These are phyloP conservation scores for Holtermannia corniformis DNA, from an alignment of 768 basidiomycete species.

Conservation along the genomic window DNA sequence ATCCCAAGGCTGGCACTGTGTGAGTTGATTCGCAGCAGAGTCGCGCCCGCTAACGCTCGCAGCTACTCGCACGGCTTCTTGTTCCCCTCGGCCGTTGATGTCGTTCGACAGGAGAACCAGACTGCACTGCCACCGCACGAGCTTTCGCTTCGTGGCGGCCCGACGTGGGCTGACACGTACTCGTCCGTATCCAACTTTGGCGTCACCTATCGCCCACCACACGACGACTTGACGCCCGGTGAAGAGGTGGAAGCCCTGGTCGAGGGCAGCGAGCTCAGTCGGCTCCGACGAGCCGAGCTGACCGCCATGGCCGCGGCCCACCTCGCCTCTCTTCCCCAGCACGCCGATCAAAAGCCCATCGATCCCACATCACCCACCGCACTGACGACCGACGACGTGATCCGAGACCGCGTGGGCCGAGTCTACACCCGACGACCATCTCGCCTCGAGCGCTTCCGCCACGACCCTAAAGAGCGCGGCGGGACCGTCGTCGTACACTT, in stretches of 20 bases:
- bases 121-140: constrained; percentile 38
- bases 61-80: constrained; percentile 92
- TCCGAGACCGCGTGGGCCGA: constrained; percentile 10
- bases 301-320: neutral
- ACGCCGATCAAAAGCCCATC: constrained; percentile 2
- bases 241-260: constrained; percentile 85
- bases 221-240: constrained; percentile 53
- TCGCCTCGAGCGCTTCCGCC: constrained; percentile 23
- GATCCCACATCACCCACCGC: constrained; percentile 17
- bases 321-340: neutral
- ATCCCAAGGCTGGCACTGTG: constrained; percentile 88
- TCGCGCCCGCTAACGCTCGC: constrained; percentile 1
- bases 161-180: constrained; percentile 47
- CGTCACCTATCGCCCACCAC: constrained; percentile 60
- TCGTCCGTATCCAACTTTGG: constrained; percentile 84
- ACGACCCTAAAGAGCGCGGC: constrained; percentile 53
- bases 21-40: constrained; percentile 44
- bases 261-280: constrained; percentile 80
- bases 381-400: constrained; percentile 19
- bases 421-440: constrained; percentile 27
- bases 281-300: constrained; percentile 42
- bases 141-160: constrained; percentile 32
- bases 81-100: constrained; percentile 75
- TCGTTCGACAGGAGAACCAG: constrained; percentile 50
- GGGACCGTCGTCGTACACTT: constrained; percentile 95